Conservation (phyloP, 1,139 yeast species). For the Candida albicans region DNA sequence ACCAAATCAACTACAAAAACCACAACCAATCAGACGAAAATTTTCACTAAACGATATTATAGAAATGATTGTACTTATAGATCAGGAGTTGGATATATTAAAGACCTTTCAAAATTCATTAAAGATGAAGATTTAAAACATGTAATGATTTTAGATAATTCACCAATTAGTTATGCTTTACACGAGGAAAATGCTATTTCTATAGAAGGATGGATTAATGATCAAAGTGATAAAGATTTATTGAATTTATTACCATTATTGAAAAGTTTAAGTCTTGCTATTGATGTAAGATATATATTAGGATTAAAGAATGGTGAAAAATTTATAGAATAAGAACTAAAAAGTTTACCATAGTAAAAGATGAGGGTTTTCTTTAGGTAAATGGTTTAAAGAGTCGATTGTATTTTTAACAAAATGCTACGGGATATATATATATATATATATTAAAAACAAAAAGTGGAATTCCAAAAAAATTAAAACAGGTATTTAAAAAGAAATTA, state of each 20-base stretch:
- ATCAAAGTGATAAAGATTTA: slow-evolving; percentile 82
- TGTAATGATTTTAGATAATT: slow-evolving; percentile 83
- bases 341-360: too few species aligned
- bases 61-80: slow-evolving; percentile 77
- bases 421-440: too few species aligned
- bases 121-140: slow-evolving; percentile 62
- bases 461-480: too few species aligned
- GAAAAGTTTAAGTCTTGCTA: slow-evolving; percentile 72
- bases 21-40: slow-evolving; percentile 3
- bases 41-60: slow-evolving; percentile 66
- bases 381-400: too few species aligned
- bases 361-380: too few species aligned
- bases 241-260: slow-evolving; percentile 79
- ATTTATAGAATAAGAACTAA: slow-evolving; percentile 49
- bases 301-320: slow-evolving; percentile 78
- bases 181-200: slow-evolving; percentile 87
- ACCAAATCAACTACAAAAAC: background rate
- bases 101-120: slow-evolving; percentile 63
- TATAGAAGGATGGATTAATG: slow-evolving; percentile 98
- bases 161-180: slow-evolving; percentile 82
- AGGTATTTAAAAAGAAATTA: too few species aligned
- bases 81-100: slow-evolving; percentile 82
- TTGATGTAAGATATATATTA: slow-evolving; percentile 82
- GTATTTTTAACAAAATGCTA: too few species aligned
- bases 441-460: too few species aligned